These are phyloP conservation scores for Neurospora pannonica DNA, from an alignment of 495 filamentous ascomycete genomes.

Conservation along the genomic window DNA sequence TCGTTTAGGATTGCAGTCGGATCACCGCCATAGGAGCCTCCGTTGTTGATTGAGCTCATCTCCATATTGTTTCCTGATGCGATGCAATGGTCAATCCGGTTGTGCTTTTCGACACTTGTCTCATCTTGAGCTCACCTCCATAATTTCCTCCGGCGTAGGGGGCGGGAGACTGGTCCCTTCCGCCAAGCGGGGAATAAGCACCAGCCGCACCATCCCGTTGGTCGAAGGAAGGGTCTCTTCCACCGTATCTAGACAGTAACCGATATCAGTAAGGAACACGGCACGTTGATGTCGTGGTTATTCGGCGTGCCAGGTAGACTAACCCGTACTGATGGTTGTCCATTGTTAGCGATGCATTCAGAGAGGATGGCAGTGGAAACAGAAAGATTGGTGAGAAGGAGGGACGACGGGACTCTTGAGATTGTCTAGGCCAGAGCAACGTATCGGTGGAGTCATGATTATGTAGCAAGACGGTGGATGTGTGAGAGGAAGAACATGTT, in stretches of 20 bases:
- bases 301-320: constrained; percentile 1
- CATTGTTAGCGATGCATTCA: constrained; percentile 17
- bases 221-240: constrained; percentile 42
- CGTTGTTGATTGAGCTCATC: constrained; percentile 45
- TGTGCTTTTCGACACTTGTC: not conserved
- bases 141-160: constrained; percentile 20
- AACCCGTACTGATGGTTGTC: constrained; percentile 16
- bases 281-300: not conserved
- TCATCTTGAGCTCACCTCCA: constrained; percentile 32
- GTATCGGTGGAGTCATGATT: constrained; percentile 2
- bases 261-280: constrained; percentile 14
- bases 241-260: constrained; percentile 30
- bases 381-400: constrained; percentile 1
- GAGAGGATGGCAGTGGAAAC: not conserved
- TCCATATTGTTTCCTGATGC: constrained; percentile 44
- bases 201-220: constrained; percentile 28
- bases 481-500: not conserved
- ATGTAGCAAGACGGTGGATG: constrained; percentile 5
- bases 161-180: constrained; percentile 5
- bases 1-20: constrained; percentile 75
- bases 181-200: constrained; percentile 22
- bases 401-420: not conserved
- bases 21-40: constrained; percentile 35
- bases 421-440: not conserved
- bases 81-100: constrained; percentile 1